Conservation (phyloP, 345 rosid species). For the Aquilaria malaccensis region DNA sequence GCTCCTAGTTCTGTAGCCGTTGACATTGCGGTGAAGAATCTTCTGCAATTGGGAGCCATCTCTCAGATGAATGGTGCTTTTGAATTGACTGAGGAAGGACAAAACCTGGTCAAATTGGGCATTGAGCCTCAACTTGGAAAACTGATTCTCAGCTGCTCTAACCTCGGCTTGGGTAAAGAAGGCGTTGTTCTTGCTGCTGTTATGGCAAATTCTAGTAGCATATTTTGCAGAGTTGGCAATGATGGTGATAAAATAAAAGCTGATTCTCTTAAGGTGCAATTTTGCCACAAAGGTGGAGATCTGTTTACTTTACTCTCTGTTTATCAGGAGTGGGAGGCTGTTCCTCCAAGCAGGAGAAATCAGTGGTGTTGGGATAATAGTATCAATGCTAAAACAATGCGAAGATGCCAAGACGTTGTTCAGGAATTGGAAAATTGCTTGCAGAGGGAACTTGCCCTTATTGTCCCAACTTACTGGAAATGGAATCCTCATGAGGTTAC, state of each 20-base stretch:
- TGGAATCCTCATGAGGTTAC: constrained; percentile 53
- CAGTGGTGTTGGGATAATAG: constrained; percentile 95
- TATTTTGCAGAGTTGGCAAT: constrained; percentile 87
- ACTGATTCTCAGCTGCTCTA: constrained; percentile 54
- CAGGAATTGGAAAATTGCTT: constrained; percentile 64
- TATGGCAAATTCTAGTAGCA: constrained; percentile 80
- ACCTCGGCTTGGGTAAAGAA: constrained; percentile 53
- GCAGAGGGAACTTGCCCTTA: constrained; percentile 47
- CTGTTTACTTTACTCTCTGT: constrained; percentile 85
- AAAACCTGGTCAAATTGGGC: constrained; percentile 67
- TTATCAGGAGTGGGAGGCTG: constrained; percentile 68
- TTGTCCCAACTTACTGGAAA: constrained; percentile 52
- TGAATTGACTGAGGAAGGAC: constrained; percentile 62
- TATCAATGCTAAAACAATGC: constrained; percentile 85
- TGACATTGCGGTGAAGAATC: constrained; percentile 64
- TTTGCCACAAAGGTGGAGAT: constrained; percentile 77
- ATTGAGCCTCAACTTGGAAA: constrained; percentile 91
- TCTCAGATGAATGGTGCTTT: constrained; percentile 29
- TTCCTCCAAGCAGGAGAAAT: constrained; percentile 42
- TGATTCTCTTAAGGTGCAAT: constrained; percentile 72
- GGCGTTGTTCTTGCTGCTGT: constrained; percentile 89
- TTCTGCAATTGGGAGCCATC: constrained; percentile 75
- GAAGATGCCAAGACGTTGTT: constrained; percentile 80
- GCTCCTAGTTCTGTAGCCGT: constrained; percentile 68
- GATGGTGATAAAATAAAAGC: constrained; percentile 61